These are phyloP conservation scores for Agaricus sinodeliciosus DNA, from an alignment of 768 basidiomycete genomes.

Conservation along the genomic window DNA sequence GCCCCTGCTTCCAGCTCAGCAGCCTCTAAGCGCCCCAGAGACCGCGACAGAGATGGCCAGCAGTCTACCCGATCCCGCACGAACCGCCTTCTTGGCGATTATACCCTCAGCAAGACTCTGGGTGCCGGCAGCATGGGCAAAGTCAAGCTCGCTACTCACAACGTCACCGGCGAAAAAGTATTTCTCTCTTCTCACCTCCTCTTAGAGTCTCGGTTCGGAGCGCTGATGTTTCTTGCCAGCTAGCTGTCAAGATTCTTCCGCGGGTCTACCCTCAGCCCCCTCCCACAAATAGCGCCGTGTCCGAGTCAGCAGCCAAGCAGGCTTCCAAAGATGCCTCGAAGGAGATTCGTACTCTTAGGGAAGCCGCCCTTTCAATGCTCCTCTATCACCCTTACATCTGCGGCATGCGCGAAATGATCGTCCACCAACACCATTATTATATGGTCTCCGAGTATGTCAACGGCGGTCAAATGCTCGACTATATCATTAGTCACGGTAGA, in stretches of 20 bases:
- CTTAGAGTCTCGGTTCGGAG: conserved; percentile 6
- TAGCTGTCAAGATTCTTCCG: conserved; percentile 98
- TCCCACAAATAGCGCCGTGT: conserved; percentile 33
- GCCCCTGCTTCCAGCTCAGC: conserved; percentile 11
- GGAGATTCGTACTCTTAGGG: conserved; percentile 92
- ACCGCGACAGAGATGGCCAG: conserved; percentile 4
- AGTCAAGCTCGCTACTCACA: conserved; percentile 92
- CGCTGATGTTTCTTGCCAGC: conserved; percentile 35
- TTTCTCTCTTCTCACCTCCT: conserved; percentile 20
- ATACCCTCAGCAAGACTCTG: conserved; percentile 92
- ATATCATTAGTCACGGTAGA: conserved; percentile 97
- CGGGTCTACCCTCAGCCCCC: conserved; percentile 65
- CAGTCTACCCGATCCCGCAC: conserved; percentile 19
- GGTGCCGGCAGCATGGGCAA: conserved; percentile 99
- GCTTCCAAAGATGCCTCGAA: conserved; percentile 89
- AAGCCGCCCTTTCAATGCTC: conserved; percentile 91
- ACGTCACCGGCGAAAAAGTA: conserved; percentile 88
- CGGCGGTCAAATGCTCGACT: conserved; percentile 99
- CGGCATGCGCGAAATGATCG: conserved; percentile 98
- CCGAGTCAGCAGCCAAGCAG: conserved; percentile 60
- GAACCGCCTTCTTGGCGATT: conserved; percentile 80
- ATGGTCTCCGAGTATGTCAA: conserved; percentile 99
- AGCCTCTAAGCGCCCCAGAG: conserved; percentile 2
- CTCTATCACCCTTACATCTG: conserved; percentile 98
- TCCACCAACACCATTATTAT: conserved; percentile 98